Evolutionary conservation across 495 filamentous ascomycete species (phyloP).

Genomic region (Recurvomyces mirabilis): DNA sequence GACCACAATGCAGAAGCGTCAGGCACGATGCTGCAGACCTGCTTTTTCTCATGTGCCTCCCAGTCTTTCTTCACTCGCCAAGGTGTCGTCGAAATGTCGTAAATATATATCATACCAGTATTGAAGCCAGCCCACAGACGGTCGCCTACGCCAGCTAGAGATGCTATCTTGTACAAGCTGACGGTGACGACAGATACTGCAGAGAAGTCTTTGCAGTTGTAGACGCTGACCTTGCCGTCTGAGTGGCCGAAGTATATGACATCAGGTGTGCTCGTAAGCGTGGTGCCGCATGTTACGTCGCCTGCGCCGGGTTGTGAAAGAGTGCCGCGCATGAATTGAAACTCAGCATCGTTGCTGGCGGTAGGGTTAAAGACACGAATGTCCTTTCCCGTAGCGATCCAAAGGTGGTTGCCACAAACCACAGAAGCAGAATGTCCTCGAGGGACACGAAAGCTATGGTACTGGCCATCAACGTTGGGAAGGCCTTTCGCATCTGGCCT

Average conservation of each 20-base stretch:
- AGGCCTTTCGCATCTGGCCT: conserved; percentile 61
- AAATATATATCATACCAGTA: conserved; percentile 90
- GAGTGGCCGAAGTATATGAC: conserved; percentile 82
- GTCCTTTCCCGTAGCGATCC: conserved; percentile 82
- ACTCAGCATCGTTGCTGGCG: conserved; percentile 52
- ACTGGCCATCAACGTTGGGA: conserved; percentile 58
- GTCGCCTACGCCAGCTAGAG: conserved; percentile 68
- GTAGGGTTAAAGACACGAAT: conserved; percentile 71
- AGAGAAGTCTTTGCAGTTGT: conserved; percentile 60
- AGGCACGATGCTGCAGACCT: conserved; percentile 61
- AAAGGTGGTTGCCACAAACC: conserved; percentile 64
- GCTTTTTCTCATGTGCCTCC: conserved; percentile 74
- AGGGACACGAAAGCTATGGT: conserved; percentile 57
- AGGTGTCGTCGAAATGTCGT: conserved; percentile 68
- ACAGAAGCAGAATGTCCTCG: conserved; percentile 83
- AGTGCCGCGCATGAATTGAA: conserved; percentile 60
- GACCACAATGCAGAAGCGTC: conserved; percentile 80
- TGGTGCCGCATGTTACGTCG: conserved; percentile 78
- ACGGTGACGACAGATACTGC: conserved; percentile 70
- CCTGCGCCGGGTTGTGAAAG: conserved; percentile 57
- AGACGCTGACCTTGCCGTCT: conserved; percentile 90
- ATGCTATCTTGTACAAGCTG: conserved; percentile 92
- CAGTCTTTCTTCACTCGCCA: conserved; percentile 92
- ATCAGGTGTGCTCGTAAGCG: conserved; percentile 61
- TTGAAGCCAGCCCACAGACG: conserved; percentile 92